Conservation (phyloP, 306 rosid species). For the Echinosophora koreensis region DNA sequence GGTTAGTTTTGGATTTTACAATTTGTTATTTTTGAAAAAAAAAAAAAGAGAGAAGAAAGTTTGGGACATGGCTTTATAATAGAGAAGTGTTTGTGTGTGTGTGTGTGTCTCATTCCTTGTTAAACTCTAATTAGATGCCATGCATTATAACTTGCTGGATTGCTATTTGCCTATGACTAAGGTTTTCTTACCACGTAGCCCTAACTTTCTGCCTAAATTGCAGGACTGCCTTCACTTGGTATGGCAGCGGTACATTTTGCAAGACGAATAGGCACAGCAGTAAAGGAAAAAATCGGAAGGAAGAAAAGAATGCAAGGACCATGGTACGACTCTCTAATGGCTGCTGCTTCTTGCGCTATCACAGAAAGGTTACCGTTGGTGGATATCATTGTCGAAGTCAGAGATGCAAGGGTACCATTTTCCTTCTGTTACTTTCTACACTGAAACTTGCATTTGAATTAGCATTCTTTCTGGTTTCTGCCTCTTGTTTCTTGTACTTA, state of each 20-base stretch:
- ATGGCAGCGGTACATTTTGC: slow-evolving; percentile 60
- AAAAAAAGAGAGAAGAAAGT: background rate
- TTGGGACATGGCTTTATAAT: background rate
- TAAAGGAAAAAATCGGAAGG: slow-evolving; percentile 42
- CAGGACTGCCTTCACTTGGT: background rate
- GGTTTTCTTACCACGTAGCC: background rate
- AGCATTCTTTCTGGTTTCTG: background rate
- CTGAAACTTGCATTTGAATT: background rate
- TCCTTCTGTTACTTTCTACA: background rate
- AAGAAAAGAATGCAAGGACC: slow-evolving; percentile 35
- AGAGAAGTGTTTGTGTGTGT: background rate
- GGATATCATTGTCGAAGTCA: slow-evolving; percentile 72
- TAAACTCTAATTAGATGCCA: background rate
- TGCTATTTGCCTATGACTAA: background rate
- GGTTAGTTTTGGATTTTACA: background rate
- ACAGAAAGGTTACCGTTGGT: slow-evolving; percentile 68
- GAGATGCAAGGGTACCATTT: slow-evolving; percentile 79
- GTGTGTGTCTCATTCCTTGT: background rate
- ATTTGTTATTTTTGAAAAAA: background rate
- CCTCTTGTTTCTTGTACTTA: background rate
- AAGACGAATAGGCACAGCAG: slow-evolving; percentile 50
- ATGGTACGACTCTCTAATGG: slow-evolving; percentile 75
- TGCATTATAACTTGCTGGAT: background rate
- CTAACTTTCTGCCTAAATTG: slow-evolving; percentile 15
- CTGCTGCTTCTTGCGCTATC: slow-evolving; percentile 78